phyloP scores from a whole-genome alignment of 352 stramenopile genomes.

The Saprolegnia diclina region DNA sequence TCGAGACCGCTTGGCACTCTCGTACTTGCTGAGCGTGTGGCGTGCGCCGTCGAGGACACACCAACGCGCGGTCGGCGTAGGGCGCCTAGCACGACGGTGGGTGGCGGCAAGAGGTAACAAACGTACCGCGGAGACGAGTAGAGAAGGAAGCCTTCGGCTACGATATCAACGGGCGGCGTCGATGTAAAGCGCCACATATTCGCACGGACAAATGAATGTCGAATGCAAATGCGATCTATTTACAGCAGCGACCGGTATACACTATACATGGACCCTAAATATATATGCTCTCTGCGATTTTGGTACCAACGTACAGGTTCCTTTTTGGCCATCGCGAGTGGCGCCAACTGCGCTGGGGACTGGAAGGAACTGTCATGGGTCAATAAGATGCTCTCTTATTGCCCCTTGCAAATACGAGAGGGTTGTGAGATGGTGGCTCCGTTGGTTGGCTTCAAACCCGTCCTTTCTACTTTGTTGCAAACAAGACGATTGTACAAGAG shows the following conservation, averaged over 20 bases:
- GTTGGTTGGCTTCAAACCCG: too few relatives aligned
- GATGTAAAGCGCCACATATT: background rate
- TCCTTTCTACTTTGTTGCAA: too few relatives aligned
- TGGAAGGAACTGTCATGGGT: too few relatives aligned
- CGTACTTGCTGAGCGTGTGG: constrained; percentile 47
- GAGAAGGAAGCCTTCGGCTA: background rate
- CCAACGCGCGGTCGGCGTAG: constrained; percentile 35
- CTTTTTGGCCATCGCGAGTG: too few relatives aligned
- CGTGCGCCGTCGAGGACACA: constrained; percentile 51
- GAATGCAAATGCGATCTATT: background rate
- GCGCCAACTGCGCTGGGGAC: too few relatives aligned
- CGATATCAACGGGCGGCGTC: background rate
- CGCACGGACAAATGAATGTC: background rate
- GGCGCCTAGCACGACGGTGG: background rate
- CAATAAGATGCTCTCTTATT: too few relatives aligned
- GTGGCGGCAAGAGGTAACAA: background rate
- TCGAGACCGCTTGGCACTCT: constrained; percentile 30
- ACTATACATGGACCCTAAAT: background rate
- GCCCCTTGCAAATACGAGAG: too few relatives aligned
- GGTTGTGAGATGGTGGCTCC: too few relatives aligned
- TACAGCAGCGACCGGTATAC: background rate
- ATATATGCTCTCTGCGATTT: too few relatives aligned
- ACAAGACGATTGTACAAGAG: too few relatives aligned
- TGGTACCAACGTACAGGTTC: too few relatives aligned
- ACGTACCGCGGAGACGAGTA: background rate